Evolutionary conservation across 805 yeast species (phyloP).

Genomic region (Candida khao-thaluensis): DNA sequence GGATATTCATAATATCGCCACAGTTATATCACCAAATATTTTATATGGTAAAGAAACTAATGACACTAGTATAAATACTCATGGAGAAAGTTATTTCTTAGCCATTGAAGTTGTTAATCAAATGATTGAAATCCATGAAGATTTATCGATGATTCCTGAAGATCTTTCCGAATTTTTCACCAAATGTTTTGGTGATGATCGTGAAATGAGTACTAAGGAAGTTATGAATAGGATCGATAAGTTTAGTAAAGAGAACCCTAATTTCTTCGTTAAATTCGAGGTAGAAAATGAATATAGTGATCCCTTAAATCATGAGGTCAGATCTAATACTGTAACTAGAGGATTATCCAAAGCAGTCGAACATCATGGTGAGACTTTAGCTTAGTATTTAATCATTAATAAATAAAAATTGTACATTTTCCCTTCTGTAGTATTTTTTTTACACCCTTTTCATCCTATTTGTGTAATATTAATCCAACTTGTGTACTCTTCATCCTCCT

Average conservation of each 20-base stretch:
- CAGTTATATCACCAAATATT: slow-evolving; percentile 92
- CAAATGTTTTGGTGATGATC: slow-evolving; percentile 35
- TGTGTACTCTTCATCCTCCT: too few species aligned
- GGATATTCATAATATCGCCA: slow-evolving; percentile 94
- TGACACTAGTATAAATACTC: slow-evolving; percentile 21
- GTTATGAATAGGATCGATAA: slow-evolving; percentile 35
- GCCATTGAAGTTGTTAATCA: slow-evolving; percentile 90
- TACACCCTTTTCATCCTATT: too few species aligned
- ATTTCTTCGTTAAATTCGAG: slow-evolving; percentile 24
- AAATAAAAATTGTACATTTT: too few species aligned
- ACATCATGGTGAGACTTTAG: slow-evolving; percentile 31
- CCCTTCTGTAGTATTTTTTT: too few species aligned
- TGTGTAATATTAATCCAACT: too few species aligned
- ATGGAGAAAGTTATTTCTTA: slow-evolving; percentile 74
- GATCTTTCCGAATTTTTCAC: slow-evolving; percentile 52
- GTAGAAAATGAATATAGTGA: slow-evolving; percentile 15
- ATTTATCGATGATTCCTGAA: slow-evolving; percentile 71
- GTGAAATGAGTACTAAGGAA: slow-evolving; percentile 33
- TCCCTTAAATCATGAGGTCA: slow-evolving; percentile 26
- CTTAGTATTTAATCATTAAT: background rate
- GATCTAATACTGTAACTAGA: slow-evolving; percentile 29
- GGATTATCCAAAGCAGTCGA: slow-evolving; percentile 31
- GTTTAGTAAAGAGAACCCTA: slow-evolving; percentile 29
- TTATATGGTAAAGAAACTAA: slow-evolving; percentile 51
- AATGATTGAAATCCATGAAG: slow-evolving; percentile 77